Conservation (phyloP, 2,329 filamentous ascomycete species). For the Rhinocladiella similis region DNA sequence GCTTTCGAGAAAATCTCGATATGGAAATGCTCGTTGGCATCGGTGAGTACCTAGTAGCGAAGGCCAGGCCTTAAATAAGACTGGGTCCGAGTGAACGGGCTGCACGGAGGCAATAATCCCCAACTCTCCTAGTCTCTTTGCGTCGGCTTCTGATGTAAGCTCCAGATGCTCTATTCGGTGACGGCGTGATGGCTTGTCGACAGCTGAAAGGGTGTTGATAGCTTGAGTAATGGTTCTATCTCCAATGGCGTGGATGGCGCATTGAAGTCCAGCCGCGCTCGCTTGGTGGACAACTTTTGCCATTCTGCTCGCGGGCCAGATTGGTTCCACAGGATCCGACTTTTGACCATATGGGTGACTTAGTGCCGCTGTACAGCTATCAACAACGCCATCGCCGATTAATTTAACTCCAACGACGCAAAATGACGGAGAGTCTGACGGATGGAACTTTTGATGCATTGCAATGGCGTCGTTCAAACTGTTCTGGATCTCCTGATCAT, state of each 20-base stretch:
- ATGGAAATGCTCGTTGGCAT: slow-evolving; percentile 50
- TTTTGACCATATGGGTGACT: slow-evolving; percentile 45
- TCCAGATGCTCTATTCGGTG: slow-evolving; percentile 55
- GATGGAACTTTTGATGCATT: slow-evolving; percentile 40
- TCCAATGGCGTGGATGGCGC: slow-evolving; percentile 53
- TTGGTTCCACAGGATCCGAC: slow-evolving; percentile 37
- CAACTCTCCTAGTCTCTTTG: slow-evolving; percentile 44
- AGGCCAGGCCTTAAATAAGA: slow-evolving; percentile 50
- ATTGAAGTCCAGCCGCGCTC: slow-evolving; percentile 45
- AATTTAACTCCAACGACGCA: slow-evolving; percentile 50
- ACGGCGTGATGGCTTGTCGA: slow-evolving; percentile 40
- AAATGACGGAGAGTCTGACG: slow-evolving; percentile 40
- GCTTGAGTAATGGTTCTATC: slow-evolving; percentile 47
- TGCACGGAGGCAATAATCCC: slow-evolving; percentile 46
- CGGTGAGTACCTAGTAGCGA: slow-evolving; percentile 45
- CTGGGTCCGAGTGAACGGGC: slow-evolving; percentile 42
- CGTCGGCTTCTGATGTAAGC: slow-evolving; percentile 47
- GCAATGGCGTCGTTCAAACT: slow-evolving; percentile 49
- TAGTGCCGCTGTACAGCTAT: slow-evolving; percentile 51
- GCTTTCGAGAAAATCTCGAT: slow-evolving; percentile 47
- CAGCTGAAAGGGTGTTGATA: slow-evolving; percentile 46
- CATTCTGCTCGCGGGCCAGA: slow-evolving; percentile 46
- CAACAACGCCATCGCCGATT: slow-evolving; percentile 51
- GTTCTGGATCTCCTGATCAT: slow-evolving; percentile 38
- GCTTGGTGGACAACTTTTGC: slow-evolving; percentile 44